Conservation (phyloP, 2,329 filamentous ascomycete genomes). For the Ambrosiella beaveri region DNA sequence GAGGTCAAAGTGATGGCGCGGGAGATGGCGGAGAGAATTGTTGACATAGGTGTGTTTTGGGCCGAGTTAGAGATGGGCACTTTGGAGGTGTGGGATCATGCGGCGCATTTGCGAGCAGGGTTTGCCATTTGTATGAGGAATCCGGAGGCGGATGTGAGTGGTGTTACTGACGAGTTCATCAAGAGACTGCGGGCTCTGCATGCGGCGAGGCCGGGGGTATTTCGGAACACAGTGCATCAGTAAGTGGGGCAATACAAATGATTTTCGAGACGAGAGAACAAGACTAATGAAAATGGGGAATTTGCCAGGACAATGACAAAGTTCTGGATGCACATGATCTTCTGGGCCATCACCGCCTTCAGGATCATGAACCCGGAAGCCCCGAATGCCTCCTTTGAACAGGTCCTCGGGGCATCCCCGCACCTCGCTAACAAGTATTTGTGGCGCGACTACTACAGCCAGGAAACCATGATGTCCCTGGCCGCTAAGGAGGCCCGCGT, state of each 20-base stretch:
- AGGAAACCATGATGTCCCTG: neutral
- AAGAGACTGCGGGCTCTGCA: neutral
- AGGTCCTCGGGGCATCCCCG: neutral
- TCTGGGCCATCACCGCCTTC: neutral
- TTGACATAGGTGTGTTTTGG: slow-evolving; percentile 2
- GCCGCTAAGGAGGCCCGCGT: neutral
- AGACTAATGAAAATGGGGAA: too few relatives aligned
- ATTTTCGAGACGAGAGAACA: neutral
- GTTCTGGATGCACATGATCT: slow-evolving; percentile 3
- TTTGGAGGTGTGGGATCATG: neutral
- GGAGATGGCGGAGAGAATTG: neutral
- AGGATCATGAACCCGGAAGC: neutral
- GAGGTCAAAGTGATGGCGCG: neutral
- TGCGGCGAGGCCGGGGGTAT: neutral
- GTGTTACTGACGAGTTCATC: neutral
- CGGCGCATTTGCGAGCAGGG: slow-evolving; percentile 1
- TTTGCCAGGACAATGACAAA: slow-evolving; percentile 2
- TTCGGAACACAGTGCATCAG: slow-evolving; percentile 3
- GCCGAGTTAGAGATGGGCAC: neutral
- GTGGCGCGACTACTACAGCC: slow-evolving; percentile 1
- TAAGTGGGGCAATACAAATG: neutral
- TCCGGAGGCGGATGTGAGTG: neutral
- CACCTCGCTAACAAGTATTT: neutral
- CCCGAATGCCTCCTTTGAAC: neutral
- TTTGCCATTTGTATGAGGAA: neutral